phyloP scores from a whole-genome alignment of 164 flowering plant genomes.

The Akebia trifoliata region DNA sequence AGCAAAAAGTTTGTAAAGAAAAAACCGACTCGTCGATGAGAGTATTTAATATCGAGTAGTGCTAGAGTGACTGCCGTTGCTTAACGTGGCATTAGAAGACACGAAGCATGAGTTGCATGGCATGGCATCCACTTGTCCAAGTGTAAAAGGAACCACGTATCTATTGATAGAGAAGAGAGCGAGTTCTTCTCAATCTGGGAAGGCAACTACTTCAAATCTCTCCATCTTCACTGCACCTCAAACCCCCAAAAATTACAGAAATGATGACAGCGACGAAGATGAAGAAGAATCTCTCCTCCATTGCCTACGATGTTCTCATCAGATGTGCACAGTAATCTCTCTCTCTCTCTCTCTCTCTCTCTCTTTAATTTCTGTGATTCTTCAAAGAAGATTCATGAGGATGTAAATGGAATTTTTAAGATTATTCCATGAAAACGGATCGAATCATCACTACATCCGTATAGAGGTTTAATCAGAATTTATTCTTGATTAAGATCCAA shows the following conservation, averaged over 20 bases:
- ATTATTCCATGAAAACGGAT: background rate
- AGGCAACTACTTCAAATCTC: background rate
- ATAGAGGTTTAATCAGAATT: too few relatives aligned
- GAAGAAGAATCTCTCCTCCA: slow-evolving; percentile 67
- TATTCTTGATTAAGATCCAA: too few relatives aligned
- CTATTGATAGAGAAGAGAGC: too few relatives aligned
- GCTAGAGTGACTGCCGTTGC: too few relatives aligned
- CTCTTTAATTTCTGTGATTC: background rate
- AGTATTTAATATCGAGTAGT: too few relatives aligned
- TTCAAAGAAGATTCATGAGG: background rate
- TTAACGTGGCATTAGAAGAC: background rate
- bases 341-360: slow-evolving; percentile 16
- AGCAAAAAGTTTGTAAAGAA: too few relatives aligned
- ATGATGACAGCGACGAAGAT: slow-evolving; percentile 18
- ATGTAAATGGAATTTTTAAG: background rate
- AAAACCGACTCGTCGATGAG: too few relatives aligned
- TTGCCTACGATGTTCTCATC: slow-evolving; percentile 49
- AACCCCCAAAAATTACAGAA: background rate
- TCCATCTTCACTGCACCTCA: background rate
- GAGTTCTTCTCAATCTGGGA: background rate
- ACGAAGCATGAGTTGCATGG: background rate
- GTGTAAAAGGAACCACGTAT: background rate
- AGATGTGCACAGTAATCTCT: slow-evolving; percentile 43
- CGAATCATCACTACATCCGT: background rate
- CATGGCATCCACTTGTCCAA: background rate